A percentile compares a stretch with the other conserved stretches of the same genome.
Evolutionary conservation across 768 basidiomycete species (phyloP).

Genomic region (Suillus subaureus): DNA sequence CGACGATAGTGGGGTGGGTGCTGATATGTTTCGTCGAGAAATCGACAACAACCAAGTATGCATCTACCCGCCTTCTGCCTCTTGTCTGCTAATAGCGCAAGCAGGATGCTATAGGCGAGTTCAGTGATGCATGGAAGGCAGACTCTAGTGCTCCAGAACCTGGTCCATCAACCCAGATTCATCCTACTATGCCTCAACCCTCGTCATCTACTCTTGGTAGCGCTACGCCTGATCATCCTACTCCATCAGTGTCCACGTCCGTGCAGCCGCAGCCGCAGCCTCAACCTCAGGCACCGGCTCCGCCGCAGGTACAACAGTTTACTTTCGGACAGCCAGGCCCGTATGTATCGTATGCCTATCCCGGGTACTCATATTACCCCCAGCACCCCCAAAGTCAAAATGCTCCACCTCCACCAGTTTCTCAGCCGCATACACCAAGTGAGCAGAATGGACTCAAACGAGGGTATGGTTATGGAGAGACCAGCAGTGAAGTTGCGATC

Average conservation of each 20-base stretch:
- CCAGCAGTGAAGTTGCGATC: conserved; percentile 28
- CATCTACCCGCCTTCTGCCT: neutral
- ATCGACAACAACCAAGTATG: conserved; percentile 29
- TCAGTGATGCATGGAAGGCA: conserved; percentile 64
- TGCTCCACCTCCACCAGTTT: conserved; percentile 19
- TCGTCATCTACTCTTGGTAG: conserved; percentile 5
- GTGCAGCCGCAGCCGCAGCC: conserved; percentile 19
- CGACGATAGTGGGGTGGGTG: conserved; percentile 35
- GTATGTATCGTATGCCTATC: conserved; percentile 41
- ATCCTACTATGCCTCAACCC: conserved; percentile 18
- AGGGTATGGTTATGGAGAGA: conserved; percentile 30
- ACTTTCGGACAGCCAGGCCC: conserved; percentile 32
- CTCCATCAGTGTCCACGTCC: conserved; percentile 19
- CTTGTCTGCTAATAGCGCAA: conserved; percentile 16
- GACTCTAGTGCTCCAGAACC: conserved; percentile 47
- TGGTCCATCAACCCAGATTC: conserved; percentile 20
- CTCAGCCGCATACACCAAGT: conserved; percentile 25
- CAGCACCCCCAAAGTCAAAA: conserved; percentile 26
- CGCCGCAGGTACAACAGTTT: conserved; percentile 21
- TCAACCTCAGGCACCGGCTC: conserved; percentile 24
- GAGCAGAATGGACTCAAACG: conserved; percentile 33
- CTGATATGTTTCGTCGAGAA: conserved; percentile 26
- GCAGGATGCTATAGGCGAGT: conserved; percentile 53
- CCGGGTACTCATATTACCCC: conserved; percentile 36
- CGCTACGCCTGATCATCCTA: conserved; percentile 23